Percentiles rank a stretch among this genome's conserved stretches.
These are phyloP conservation scores for Solanum megistacrolobum DNA, from an alignment of 257 asterid species.

Conservation along the genomic window DNA sequence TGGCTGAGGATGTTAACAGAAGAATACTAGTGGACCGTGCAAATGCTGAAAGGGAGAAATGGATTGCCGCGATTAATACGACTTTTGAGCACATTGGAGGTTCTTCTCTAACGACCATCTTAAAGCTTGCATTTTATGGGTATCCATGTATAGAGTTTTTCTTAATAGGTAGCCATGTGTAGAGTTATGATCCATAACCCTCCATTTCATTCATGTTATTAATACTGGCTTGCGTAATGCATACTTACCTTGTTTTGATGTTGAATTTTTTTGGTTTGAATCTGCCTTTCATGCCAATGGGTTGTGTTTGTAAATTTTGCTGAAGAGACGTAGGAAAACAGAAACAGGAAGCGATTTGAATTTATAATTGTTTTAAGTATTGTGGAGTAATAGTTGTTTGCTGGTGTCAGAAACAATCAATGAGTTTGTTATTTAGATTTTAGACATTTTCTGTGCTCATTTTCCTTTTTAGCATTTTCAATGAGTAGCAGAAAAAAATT, in stretches of 20 bases:
- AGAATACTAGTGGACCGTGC: conserved; percentile 71
- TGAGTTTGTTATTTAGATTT: neutral
- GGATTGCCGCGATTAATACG: conserved; percentile 88
- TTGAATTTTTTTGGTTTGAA: neutral
- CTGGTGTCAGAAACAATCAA: neutral
- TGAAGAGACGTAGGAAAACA: neutral
- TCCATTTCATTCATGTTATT: neutral
- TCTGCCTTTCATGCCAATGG: neutral
- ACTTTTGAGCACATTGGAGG: conserved; percentile 97
- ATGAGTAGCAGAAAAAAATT: neutral
- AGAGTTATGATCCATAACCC: neutral
- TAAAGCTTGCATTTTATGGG: neutral
- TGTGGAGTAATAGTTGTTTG: neutral
- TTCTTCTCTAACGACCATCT: conserved; percentile 8
- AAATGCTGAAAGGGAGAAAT: conserved; percentile 93
- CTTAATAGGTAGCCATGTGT: neutral
- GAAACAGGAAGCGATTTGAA: neutral
- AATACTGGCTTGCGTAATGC: neutral
- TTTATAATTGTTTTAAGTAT: neutral
- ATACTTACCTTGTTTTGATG: neutral
- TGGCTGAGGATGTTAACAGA: conserved; percentile 83
- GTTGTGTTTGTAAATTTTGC: neutral
- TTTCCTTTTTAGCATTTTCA: neutral
- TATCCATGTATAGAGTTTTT: neutral
- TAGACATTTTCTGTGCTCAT: neutral